Evolutionary conservation across 2,329 filamentous ascomycete species (phyloP), one percentile per base, ranked within the genome.

Genomic region (Elsinoe fawcettii): DNA sequence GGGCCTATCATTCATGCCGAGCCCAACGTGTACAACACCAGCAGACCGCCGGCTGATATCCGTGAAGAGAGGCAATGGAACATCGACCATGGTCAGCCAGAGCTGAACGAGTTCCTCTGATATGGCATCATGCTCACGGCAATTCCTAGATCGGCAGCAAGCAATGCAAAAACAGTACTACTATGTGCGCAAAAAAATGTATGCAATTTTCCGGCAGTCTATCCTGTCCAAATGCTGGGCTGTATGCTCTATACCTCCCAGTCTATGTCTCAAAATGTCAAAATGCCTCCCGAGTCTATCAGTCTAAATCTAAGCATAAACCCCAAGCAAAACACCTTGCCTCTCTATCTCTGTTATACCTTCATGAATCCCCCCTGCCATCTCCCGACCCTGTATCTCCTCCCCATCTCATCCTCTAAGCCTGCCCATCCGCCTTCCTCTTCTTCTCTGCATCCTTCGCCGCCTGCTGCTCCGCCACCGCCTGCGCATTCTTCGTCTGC

Each of bases 41-140:
- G 20, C 11, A 47, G 20, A 47, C 43, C 43, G 3, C 43, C 43
- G 2, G 43, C 43, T 30, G 43, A 12, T n/a, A 22, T 12, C 3
- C 43, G 43, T n/a, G 43, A 47, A 25, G 43, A 47, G 43, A 47
- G 39, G 16, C 16, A 43, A 22, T 43, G 39, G 39, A 43, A 43
- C 16, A 20, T 20, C 6, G 16, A 43, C 39, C 20, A 22, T 20
- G 39, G 39, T 8, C 14, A 43, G 16, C 27, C 27, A 30, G 27
- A 30, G 9, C 27, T 30, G 5, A 30, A 30, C 27, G 27, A 9
- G 27, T 5, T 30, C n/a, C 27, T 30, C 27, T 30, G 27, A 30
- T 5, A 9, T 5, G 5, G 27, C 27, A 30, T 9, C 5, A 30
- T 30, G 27, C 5, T 5, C 27, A 30, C 27, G 5, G 9, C 9